A percentile compares a stretch with the other conserved stretches of the same genome.
These are phyloP conservation scores for Spizellomyces punctatus DNA, from an alignment of 192 early-diverging fungal genomes.

Conservation along the genomic window DNA sequence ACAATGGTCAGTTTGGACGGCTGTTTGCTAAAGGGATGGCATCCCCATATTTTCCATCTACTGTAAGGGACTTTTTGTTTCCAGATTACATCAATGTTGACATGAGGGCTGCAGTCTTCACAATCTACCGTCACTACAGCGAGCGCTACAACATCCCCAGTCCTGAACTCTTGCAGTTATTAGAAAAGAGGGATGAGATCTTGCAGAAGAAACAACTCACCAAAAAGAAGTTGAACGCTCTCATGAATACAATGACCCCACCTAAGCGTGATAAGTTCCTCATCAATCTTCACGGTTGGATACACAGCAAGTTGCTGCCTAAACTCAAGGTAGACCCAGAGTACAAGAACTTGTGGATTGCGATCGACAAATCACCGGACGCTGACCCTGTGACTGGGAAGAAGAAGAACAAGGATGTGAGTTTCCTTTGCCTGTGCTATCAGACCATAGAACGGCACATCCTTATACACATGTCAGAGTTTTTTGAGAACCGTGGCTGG, in stretches of 20 bases:
- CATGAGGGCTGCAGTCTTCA: slow-evolving; percentile 4
- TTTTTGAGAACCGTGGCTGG: background rate
- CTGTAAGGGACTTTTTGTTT: slow-evolving; percentile 1
- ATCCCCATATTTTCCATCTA: background rate
- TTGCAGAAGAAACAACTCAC: slow-evolving; percentile 1
- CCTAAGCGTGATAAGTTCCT: background rate
- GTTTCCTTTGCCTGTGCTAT: too few species aligned
- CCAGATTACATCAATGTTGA: background rate
- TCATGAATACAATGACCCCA: background rate
- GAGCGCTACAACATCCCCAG: slow-evolving; percentile 2
- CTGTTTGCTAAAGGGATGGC: slow-evolving; percentile 1
- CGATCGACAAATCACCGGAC: too few species aligned
- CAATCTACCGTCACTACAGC: background rate
- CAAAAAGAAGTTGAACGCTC: slow-evolving; percentile 2
- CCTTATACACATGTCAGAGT: background rate
- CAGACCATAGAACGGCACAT: background rate
- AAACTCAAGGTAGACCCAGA: background rate
- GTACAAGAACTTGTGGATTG: too few species aligned
- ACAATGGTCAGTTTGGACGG: slow-evolving; percentile 2
- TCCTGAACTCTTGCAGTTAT: background rate
- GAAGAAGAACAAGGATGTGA: too few species aligned
- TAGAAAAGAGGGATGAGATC: background rate
- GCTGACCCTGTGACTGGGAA: too few species aligned
- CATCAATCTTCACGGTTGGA: slow-evolving; percentile 2
- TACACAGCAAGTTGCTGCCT: background rate